Percentiles rank a stretch among this genome's conserved stretches.
Evolutionary conservation across 225 moss, liverwort and hornwort genomes (phyloP).

Genomic region (Lunularia cruciata): DNA sequence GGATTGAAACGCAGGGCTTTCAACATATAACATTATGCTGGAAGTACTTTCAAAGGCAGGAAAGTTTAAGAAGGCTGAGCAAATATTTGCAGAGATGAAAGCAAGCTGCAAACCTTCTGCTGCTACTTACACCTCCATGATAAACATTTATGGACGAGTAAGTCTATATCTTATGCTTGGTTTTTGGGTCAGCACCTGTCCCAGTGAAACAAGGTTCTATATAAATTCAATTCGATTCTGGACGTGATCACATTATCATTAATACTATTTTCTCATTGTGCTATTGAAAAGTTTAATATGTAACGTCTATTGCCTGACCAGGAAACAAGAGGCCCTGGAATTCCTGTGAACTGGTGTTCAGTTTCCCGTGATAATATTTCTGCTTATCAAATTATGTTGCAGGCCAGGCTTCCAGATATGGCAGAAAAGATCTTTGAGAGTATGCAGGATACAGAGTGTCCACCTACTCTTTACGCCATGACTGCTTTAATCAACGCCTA

Average conservation of each 20-base stretch:
- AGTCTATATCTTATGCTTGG: conserved; percentile 21
- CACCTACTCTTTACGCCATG: conserved; percentile 71
- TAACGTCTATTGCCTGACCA: background rate
- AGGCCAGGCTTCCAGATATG: conserved; percentile 78
- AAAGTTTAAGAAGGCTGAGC: conserved; percentile 71
- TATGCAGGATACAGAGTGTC: conserved; percentile 63
- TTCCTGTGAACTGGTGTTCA: background rate
- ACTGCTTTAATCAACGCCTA: conserved; percentile 93
- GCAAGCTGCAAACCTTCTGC: conserved; percentile 56
- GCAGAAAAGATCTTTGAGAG: conserved; percentile 65
- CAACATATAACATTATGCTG: conserved; percentile 79
- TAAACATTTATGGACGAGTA: conserved; percentile 90
- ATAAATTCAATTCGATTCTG: too few relatives aligned
- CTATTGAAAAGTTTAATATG: background rate
- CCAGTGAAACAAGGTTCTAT: too few relatives aligned
- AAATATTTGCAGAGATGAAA: conserved; percentile 64
- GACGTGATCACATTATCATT: background rate
- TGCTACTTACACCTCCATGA: conserved; percentile 85
- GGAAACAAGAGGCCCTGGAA: background rate
- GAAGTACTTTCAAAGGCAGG: conserved; percentile 71
- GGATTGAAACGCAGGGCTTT: conserved; percentile 46
- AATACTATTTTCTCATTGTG: too few relatives aligned
- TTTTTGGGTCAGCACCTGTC: background rate
- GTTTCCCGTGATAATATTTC: background rate
- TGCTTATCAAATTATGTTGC: conserved; percentile 4